These are phyloP conservation scores for Pinus albicaulis DNA, from an alignment of 75 land plant genomes.

Conservation along the genomic window DNA sequence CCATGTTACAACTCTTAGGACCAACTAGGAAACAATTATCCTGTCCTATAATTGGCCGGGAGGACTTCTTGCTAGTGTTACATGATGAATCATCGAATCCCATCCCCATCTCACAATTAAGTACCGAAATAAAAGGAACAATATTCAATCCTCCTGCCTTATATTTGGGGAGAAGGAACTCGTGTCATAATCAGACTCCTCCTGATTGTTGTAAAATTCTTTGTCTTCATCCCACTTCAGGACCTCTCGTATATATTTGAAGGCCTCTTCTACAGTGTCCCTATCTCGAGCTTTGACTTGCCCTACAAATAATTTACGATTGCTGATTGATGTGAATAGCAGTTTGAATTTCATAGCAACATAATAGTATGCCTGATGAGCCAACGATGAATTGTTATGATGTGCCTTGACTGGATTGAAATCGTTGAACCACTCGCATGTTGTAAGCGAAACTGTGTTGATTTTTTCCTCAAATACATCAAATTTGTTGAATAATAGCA, in stretches of 20 bases:
- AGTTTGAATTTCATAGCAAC: slow-evolving; percentile 77
- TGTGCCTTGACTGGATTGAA: slow-evolving; percentile 60
- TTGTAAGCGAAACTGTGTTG: slow-evolving; percentile 27
- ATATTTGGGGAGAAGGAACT: slow-evolving; percentile 73
- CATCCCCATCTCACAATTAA: too few relatives aligned
- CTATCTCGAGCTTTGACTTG: slow-evolving; percentile 82
- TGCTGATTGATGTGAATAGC: slow-evolving; percentile 59
- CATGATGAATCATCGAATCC: too few relatives aligned
- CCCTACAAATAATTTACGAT: slow-evolving; percentile 78
- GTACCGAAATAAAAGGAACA: not conserved
- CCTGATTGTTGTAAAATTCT: slow-evolving; percentile 47
- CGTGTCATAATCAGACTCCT: slow-evolving; percentile 81
- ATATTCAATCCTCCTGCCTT: slow-evolving; percentile 22
- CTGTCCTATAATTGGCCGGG: too few relatives aligned
- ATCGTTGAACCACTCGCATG: slow-evolving; percentile 65
- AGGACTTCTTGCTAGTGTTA: too few relatives aligned
- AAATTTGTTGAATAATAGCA: slow-evolving; percentile 61
- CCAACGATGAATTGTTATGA: slow-evolving; percentile 26
- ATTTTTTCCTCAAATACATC: slow-evolving; percentile 69
- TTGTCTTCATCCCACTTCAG: slow-evolving; percentile 93
- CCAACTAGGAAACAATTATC: too few relatives aligned
- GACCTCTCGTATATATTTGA: slow-evolving; percentile 88
- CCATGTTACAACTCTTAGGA: too few relatives aligned
- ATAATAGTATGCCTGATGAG: slow-evolving; percentile 44
- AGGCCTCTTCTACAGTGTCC: slow-evolving; percentile 63